phyloP scores from a whole-genome alignment of 1,139 yeast genomes.

The Fermentozyma sake region DNA sequence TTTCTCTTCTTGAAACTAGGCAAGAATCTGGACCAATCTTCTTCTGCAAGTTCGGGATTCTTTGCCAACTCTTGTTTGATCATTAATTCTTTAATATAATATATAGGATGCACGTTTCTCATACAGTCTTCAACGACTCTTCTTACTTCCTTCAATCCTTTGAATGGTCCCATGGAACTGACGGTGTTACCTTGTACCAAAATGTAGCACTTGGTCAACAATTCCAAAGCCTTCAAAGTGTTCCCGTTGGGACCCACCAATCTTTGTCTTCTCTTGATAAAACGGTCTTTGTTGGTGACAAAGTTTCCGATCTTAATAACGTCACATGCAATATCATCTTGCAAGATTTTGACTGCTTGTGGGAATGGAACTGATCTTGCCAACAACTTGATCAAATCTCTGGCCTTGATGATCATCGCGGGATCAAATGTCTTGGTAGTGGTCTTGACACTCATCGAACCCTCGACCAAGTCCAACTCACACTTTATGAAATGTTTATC shows the following conservation, averaged over 20 bases:
- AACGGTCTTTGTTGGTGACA: constrained; percentile 87
- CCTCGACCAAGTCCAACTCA: constrained; percentile 87
- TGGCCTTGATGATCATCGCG: constrained; percentile 85
- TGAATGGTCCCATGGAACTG: constrained; percentile 94
- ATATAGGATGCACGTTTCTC: constrained; percentile 94
- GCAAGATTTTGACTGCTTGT: constrained; percentile 86
- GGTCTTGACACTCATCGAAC: constrained; percentile 95
- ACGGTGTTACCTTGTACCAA: constrained; percentile 98
- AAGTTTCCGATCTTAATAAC: constrained; percentile 91
- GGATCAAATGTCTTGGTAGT: constrained; percentile 96
- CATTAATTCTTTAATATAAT: constrained; percentile 95
- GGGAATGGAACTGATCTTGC: constrained; percentile 98
- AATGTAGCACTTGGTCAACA: constrained; percentile 88
- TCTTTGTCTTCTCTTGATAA: constrained; percentile 93
- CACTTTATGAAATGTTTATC: constrained; percentile 74
- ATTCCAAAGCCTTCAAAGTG: constrained; percentile 90
- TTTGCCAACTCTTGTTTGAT: constrained; percentile 91
- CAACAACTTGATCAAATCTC: constrained; percentile 87
- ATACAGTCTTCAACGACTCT: constrained; percentile 97
- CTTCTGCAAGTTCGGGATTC: constrained; percentile 91
- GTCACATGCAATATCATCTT: constrained; percentile 93
- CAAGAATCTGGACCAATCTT: constrained; percentile 95
- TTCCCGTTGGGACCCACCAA: constrained; percentile 96
- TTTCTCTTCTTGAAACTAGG: constrained; percentile 97
- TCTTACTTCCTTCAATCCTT: constrained; percentile 87